Conservation (phyloP, 768 basidiomycete genomes). For the Suillus weaverae region DNA sequence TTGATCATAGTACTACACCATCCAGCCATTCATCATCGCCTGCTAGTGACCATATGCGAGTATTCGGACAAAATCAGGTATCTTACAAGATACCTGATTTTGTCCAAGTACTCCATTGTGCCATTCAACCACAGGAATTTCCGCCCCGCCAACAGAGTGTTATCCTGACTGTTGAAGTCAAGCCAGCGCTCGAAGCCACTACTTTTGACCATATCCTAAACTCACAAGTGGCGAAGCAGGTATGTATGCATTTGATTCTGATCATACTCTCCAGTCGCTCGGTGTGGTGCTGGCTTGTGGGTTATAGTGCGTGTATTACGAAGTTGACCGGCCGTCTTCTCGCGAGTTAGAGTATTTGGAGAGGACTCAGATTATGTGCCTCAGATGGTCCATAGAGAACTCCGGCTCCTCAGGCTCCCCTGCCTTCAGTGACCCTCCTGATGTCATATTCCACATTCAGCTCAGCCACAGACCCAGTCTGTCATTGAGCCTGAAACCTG, state of each 20-base stretch:
- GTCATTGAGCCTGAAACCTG: no score
- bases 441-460: background rate
- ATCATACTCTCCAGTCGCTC: background rate
- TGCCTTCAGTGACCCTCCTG: background rate
- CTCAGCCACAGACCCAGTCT: no score
- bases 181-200: background rate
- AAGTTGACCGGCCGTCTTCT: background rate
- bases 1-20: no score
- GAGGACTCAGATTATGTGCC: background rate
- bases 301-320: background rate
- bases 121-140: background rate
- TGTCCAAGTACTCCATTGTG: no score
- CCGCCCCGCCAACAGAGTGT: background rate
- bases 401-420: background rate
- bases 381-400: background rate
- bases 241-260: no score
- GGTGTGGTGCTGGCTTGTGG: background rate
- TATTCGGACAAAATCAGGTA: no score
- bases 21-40: no score
- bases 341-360: background rate
- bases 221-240: no score
- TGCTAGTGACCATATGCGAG: no score
- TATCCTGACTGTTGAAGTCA: background rate
- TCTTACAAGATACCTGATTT: no score
- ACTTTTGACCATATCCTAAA: no score